Evolutionary conservation across 2,329 filamentous ascomycete genomes (phyloP).

Genomic region (Coccinonectria pachysandricola): DNA sequence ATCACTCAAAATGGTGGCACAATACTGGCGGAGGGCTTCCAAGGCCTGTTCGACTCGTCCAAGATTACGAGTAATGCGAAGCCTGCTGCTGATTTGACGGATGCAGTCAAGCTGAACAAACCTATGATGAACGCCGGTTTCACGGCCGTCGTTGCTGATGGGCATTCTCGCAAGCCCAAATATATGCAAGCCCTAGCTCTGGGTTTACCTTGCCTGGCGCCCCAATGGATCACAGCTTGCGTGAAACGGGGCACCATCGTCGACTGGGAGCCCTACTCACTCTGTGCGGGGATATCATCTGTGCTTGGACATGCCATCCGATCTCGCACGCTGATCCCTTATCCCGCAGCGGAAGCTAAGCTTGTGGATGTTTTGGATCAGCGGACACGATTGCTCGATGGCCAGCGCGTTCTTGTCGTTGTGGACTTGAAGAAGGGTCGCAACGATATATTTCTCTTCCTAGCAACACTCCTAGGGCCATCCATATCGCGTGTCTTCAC

Average conservation of each 20-base stretch:
- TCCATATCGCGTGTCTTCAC: constrained; percentile 56
- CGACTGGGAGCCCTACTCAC: constrained; percentile 70
- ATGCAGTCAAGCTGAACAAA: constrained; percentile 41
- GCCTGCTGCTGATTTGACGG: constrained; percentile 21
- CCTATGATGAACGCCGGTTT: constrained; percentile 55
- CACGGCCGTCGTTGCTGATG: constrained; percentile 74
- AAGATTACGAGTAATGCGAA: constrained; percentile 24
- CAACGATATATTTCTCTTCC: constrained; percentile 66
- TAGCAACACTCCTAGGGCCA: constrained; percentile 70
- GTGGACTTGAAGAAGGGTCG: constrained; percentile 45
- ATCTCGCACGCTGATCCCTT: constrained; percentile 58
- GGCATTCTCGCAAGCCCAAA: constrained; percentile 77
- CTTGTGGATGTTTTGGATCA: constrained; percentile 46
- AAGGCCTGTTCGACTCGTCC: constrained; percentile 59
- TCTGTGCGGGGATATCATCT: constrained; percentile 72
- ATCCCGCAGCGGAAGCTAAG: constrained; percentile 44
- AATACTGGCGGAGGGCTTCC: constrained; percentile 66
- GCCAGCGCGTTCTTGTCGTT: constrained; percentile 61
- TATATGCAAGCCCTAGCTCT: constrained; percentile 92
- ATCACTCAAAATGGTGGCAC: constrained; percentile 64
- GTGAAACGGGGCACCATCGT: constrained; percentile 50
- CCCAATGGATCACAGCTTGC: constrained; percentile 71
- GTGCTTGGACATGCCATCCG: constrained; percentile 68
- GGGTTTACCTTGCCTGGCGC: constrained; percentile 74
- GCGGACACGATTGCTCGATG: constrained; percentile 53